Percentiles rank a stretch among this genome's conserved stretches.
Evolutionary conservation across 2,329 filamentous ascomycete genomes (phyloP).

Genomic region (Diaporthe citri): DNA sequence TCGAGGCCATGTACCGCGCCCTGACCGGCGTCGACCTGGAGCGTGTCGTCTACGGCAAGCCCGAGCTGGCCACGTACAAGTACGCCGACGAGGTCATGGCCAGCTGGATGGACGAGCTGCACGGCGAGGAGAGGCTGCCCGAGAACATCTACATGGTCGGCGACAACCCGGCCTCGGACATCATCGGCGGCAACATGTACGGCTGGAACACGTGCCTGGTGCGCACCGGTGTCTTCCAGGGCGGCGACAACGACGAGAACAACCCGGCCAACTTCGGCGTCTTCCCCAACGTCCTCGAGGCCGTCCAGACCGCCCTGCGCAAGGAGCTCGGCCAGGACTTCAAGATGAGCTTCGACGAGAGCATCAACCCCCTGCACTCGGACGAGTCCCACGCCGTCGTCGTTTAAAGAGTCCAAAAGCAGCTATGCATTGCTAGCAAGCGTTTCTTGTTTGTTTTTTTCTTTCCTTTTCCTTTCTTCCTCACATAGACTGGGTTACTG

Average conservation of each 20-base stretch:
- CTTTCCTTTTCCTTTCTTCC: neutral
- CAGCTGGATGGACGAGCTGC: constrained; percentile 81
- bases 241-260: constrained; percentile 80
- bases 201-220: constrained; percentile 86
- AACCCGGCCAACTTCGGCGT: constrained; percentile 84
- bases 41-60: constrained; percentile 83
- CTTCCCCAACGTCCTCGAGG: constrained; percentile 79
- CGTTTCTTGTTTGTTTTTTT: neutral
- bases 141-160: constrained; percentile 82
- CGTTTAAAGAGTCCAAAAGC: neutral
- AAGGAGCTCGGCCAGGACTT: constrained; percentile 82
- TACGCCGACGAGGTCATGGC: constrained; percentile 81
- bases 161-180: constrained; percentile 81
- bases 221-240: constrained; percentile 83
- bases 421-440: constrained; percentile 14
- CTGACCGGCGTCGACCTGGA: constrained; percentile 78
- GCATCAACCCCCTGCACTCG: constrained; percentile 69
- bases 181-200: constrained; percentile 83
- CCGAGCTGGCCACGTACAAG: constrained; percentile 81
- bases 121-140: constrained; percentile 77
- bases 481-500: constrained; percentile 21
- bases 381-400: constrained; percentile 40
- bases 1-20: constrained; percentile 80
- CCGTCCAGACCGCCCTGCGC: constrained; percentile 74
- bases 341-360: constrained; percentile 78